Percentiles rank a stretch among this genome's conserved stretches.
phyloP scores from a whole-genome alignment of 2,329 filamentous ascomycete genomes.

The Exophiala lecanii-corni region DNA sequence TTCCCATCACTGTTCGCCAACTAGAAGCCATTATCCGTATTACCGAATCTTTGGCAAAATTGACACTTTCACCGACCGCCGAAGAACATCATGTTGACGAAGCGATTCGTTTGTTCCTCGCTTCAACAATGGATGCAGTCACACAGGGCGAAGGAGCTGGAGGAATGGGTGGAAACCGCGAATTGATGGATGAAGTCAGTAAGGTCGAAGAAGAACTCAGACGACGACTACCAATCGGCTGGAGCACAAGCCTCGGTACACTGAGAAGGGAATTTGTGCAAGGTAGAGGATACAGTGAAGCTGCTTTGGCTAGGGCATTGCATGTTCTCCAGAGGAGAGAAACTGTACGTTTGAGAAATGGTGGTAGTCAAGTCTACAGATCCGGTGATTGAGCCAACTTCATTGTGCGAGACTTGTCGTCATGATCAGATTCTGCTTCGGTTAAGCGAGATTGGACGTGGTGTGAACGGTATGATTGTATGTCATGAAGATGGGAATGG shows the following conservation, averaged over 20 bases:
- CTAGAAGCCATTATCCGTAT: constrained; percentile 97
- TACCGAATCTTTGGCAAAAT: constrained; percentile 89
- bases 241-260: constrained; percentile 85
- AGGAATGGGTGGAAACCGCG: constrained; percentile 59
- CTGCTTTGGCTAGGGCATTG: constrained; percentile 75
- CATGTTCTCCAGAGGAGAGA: constrained; percentile 83
- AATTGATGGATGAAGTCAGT: constrained; percentile 83
- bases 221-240: constrained; percentile 84
- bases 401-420: not conserved
- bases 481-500: too few species aligned
- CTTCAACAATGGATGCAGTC: constrained; percentile 95
- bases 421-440: too few species aligned
- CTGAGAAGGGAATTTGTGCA: constrained; percentile 88
- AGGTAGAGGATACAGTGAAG: constrained; percentile 82
- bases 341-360: constrained; percentile 53
- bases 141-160: constrained; percentile 74
- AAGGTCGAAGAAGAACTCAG: constrained; percentile 87
- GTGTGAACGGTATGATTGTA: too few species aligned
- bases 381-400: constrained; percentile 37
- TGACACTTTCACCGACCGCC: constrained; percentile 78
- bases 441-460: too few species aligned
- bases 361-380: constrained; percentile 46
- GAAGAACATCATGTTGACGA: constrained; percentile 93
- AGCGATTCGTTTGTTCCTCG: constrained; percentile 92
- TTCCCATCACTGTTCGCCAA: constrained; percentile 96